A percentile compares a stretch with the other conserved stretches of the same genome.
These are phyloP conservation scores for Lachancea fermentati DNA, from an alignment of 805 yeast species.

Conservation along the genomic window DNA sequence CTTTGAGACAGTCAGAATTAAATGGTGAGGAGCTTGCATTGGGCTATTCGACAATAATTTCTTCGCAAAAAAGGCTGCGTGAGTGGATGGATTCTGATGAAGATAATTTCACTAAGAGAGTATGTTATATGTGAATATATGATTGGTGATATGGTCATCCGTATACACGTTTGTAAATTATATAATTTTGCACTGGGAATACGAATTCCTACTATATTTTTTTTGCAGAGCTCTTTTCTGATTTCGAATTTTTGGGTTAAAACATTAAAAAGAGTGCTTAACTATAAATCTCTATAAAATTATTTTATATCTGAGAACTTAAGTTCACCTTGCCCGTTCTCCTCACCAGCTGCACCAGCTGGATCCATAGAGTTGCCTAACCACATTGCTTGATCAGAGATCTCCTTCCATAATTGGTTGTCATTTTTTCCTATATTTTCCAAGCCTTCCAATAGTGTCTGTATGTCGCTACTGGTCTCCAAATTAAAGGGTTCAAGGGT, in stretches of 20 bases:
- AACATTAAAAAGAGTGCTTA: too few relatives aligned
- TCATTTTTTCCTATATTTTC: conserved; percentile 37
- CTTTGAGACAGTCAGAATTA: conserved; percentile 41
- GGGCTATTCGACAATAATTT: conserved; percentile 28
- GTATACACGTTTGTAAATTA: too few relatives aligned
- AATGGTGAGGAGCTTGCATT: conserved; percentile 29
- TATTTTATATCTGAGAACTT: neutral
- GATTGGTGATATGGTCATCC: too few relatives aligned
- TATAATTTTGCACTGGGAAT: too few relatives aligned
- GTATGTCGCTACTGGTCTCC: conserved; percentile 34
- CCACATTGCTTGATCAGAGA: conserved; percentile 76
- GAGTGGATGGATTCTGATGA: conserved; percentile 59
- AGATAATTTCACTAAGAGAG: conserved; percentile 41
- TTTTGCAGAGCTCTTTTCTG: too few relatives aligned
- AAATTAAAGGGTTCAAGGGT: conserved; percentile 29
- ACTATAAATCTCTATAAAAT: too few relatives aligned
- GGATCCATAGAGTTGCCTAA: conserved; percentile 40
- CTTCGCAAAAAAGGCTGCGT: conserved; percentile 47
- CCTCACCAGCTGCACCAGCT: conserved; percentile 23
- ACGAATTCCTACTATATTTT: too few relatives aligned
- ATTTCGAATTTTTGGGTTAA: too few relatives aligned
- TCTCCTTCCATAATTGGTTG: conserved; percentile 66
- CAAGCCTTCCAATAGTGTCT: conserved; percentile 29
- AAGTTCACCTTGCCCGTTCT: conserved; percentile 19
- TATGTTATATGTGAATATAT: conserved; percentile 15